A percentile compares a stretch with the other conserved stretches of the same genome.
Conservation (phyloP, 2,329 filamentous ascomycete species). For the Cercospora berteroae region DNA sequence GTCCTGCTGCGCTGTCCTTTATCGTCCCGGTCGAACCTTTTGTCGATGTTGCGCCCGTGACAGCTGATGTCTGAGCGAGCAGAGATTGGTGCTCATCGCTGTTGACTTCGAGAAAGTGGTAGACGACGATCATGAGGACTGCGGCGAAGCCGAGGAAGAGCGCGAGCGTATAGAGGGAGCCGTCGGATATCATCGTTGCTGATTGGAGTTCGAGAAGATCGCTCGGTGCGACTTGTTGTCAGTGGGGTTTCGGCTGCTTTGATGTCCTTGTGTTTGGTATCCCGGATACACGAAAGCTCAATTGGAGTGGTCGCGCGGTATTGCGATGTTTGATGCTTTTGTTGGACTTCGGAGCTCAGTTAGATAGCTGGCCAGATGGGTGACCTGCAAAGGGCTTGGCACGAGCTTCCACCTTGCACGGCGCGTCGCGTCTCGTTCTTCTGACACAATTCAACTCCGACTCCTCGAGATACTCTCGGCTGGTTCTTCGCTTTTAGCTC, state of each 20-base stretch:
- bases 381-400: neutral
- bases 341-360: neutral
- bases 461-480: neutral
- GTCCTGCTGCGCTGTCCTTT: constrained; percentile 9
- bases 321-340: neutral
- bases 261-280: neutral
- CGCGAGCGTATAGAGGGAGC: constrained; percentile 84
- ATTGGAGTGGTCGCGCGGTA: neutral
- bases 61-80: neutral
- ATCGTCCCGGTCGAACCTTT: neutral
- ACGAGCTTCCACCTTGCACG: neutral
- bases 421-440: neutral
- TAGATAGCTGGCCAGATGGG: constrained; percentile 1
- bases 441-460: neutral
- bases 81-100: constrained; percentile 47
- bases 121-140: constrained; percentile 90
- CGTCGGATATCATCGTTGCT: constrained; percentile 85
- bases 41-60: neutral
- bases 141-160: constrained; percentile 86
- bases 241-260: neutral
- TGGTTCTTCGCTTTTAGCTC: neutral
- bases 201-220: neutral
- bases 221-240: neutral
- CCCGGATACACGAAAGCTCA: neutral
- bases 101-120: constrained; percentile 96